Evolutionary conservation across 2,329 filamentous ascomycete species (phyloP).

Genomic region (Stachybotrys echinatus): DNA sequence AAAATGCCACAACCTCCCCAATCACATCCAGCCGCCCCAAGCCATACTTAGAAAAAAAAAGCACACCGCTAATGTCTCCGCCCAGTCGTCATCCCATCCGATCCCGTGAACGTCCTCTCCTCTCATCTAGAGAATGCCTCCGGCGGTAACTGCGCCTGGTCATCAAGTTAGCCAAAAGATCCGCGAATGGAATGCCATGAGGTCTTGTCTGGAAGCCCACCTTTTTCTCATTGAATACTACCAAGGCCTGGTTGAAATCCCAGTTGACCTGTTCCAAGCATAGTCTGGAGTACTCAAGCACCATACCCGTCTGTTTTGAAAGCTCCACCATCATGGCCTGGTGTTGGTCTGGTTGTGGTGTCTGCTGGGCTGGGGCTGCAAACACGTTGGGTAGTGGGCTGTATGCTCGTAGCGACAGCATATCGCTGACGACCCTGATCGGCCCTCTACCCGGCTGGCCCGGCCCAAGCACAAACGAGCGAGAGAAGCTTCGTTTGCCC

Average conservation of each 20-base stretch:
- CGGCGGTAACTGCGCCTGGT: conserved; percentile 38
- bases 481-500: conserved; percentile 72
- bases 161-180: conserved; percentile 6
- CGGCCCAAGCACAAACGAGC: conserved; percentile 74
- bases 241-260: conserved; percentile 71
- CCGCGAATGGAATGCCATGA: not conserved
- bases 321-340: conserved; percentile 71
- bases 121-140: conserved; percentile 35
- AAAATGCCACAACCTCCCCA: not conserved
- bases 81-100: too few species aligned
- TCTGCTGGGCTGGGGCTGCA: conserved; percentile 24
- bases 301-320: conserved; percentile 75
- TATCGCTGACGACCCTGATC: conserved; percentile 74
- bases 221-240: conserved; percentile 71
- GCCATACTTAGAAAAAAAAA: too few species aligned
- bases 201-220: too few species aligned
- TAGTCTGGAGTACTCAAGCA: conserved; percentile 68
- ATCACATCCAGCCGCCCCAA: too few species aligned
- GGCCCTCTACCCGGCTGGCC: conserved; percentile 58
- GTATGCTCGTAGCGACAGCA: conserved; percentile 68
- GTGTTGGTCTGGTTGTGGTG: conserved; percentile 38
- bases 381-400: conserved; percentile 41
- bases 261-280: conserved; percentile 76
- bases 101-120: too few species aligned
- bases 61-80: too few species aligned